Conservation (phyloP, 495 filamentous ascomycete species). For the Articulospora tetracladia region DNA sequence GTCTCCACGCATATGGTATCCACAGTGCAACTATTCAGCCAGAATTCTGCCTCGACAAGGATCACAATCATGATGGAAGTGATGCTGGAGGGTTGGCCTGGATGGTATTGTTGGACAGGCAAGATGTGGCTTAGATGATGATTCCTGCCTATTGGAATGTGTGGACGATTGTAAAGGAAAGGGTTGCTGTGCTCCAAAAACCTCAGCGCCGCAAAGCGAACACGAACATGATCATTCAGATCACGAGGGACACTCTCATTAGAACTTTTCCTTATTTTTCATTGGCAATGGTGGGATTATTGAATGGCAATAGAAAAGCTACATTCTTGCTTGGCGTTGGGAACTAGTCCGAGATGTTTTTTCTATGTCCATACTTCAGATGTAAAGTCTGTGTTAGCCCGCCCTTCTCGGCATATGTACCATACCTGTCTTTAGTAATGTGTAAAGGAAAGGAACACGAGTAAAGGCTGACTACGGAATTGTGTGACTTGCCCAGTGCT, state of each 20-base stretch:
- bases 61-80: conserved; percentile 31
- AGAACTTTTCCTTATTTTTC: conserved; percentile 6
- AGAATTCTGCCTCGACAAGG: conserved; percentile 71
- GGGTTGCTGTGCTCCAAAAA: conserved; percentile 60
- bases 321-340: not conserved
- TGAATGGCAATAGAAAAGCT: not conserved
- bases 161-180: conserved; percentile 72
- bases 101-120: conserved; percentile 28
- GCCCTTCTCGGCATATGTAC: not conserved
- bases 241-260: conserved; percentile 29
- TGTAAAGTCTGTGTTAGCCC: not conserved
- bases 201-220: conserved; percentile 9
- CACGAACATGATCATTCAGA: conserved; percentile 18
- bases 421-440: not conserved
- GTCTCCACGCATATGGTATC: conserved; percentile 92
- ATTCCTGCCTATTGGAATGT: conserved; percentile 79
- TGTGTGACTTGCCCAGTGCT: not conserved
- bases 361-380: not conserved
- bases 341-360: not conserved
- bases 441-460: not conserved
- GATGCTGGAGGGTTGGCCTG: conserved; percentile 19
- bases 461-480: no score
- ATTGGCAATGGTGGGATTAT: not conserved
- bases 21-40: conserved; percentile 98
- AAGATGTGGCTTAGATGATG: conserved; percentile 44